Evolutionary conservation across 1,284 basidiomycete genomes (phyloP), one percentile per base, ranked within the genome.

Genomic region (Cutaneotrichosporon mucoides): DNA sequence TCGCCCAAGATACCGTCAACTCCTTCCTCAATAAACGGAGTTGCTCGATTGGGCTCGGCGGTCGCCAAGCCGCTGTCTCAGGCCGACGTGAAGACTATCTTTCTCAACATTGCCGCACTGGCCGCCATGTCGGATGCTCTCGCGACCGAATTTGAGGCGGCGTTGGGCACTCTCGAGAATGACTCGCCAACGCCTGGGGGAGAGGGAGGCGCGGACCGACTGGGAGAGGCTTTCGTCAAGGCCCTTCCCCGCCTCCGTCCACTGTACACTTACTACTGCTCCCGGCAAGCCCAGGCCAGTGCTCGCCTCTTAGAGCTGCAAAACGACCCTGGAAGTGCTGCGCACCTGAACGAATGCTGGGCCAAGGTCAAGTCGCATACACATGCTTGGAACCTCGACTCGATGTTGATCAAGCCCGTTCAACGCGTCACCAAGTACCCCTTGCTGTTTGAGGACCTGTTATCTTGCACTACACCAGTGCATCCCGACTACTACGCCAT

Each of bases 371-470:
- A 87, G 16, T 82, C 84, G 5, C 83, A 87, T 48, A 89, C 92
- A 0, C 89, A 92, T 69, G 90, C 92, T 1, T 97, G 93, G 94
- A 93, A 97, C 75, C 84, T 97, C 47, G 84, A 89, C 6, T 95
- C 92, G 1, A 84, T 96, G 61, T 85, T 96, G 61, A 96, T 80
- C 74, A 80, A 93, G 76, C 92, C 92, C 37, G 88, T 95, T 6
- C 92, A 94, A 70, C 85, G 91, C n/a, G 82, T 94, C 50, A 84
- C 92, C 66, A 96, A 95, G 75, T 97, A 97, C 73, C 88, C 93
- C 0, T 82, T 96, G 10, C 84, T 97, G 15, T 85, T 97, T 42
- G 79, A 80, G 15, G 86, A 91, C 53, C 87, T 97, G 59, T 82
- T 89, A 52, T 84, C 87, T 42, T 86, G 86, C 69, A 96, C 93